Evolutionary conservation across 2,329 filamentous ascomycete genomes (phyloP).

Genomic region (Colletotrichum kahawae): DNA sequence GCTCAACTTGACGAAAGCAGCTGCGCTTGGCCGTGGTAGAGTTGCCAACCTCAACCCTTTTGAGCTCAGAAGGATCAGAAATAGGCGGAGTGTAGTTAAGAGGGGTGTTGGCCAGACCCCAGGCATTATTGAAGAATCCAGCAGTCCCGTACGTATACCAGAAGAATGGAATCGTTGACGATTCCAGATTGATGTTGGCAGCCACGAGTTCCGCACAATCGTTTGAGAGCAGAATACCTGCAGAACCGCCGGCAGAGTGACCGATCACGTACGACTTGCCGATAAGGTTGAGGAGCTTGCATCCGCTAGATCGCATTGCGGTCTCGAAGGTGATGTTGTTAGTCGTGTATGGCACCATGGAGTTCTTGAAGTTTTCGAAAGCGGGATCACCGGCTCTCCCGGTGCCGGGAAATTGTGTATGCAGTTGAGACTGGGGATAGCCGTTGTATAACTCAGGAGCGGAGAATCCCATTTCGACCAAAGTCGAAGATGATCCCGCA

Average conservation of each 20-base stretch:
- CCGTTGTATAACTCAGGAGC: slow-evolving; percentile 26
- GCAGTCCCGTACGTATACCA: slow-evolving; percentile 22
- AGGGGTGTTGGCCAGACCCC: slow-evolving; percentile 45
- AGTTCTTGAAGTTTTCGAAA: slow-evolving; percentile 32
- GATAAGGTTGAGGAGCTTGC: slow-evolving; percentile 32
- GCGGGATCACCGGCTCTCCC: slow-evolving; percentile 28
- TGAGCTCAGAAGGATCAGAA: background rate
- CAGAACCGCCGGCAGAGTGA: slow-evolving; percentile 29
- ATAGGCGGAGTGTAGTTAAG: slow-evolving; percentile 44
- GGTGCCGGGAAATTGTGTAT: slow-evolving; percentile 44
- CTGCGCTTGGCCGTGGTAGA: background rate
- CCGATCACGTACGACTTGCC: slow-evolving; percentile 33
- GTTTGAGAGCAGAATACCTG: slow-evolving; percentile 27
- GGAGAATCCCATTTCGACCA: slow-evolving; percentile 36
- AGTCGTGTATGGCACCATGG: slow-evolving; percentile 31
- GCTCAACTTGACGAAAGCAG: slow-evolving; percentile 4
- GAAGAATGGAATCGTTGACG: slow-evolving; percentile 30
- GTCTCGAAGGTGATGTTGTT: slow-evolving; percentile 31
- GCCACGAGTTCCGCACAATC: slow-evolving; percentile 28
- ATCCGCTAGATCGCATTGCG: slow-evolving; percentile 32
- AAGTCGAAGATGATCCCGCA: background rate
- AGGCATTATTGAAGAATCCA: slow-evolving; percentile 30
- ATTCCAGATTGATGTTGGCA: slow-evolving; percentile 30
- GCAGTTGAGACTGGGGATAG: slow-evolving; percentile 32
- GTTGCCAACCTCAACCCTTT: slow-evolving; percentile 12